Base-by-base conservation (phyloP, 495 filamentous ascomycete species). In the Hypoxylon fuscum region DNA sequence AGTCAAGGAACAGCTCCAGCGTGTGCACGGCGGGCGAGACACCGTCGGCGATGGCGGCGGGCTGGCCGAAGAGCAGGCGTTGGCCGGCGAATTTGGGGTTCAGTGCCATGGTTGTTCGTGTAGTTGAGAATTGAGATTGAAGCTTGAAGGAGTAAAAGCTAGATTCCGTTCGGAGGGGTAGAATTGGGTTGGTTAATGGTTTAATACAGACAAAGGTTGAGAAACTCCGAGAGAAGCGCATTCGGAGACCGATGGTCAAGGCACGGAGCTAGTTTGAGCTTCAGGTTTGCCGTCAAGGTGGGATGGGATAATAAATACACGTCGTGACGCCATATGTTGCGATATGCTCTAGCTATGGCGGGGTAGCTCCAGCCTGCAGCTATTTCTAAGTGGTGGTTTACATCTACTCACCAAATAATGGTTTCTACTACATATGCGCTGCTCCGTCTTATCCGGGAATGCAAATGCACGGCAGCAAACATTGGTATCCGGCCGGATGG, bases 1-100 rank as follows among this genome's bases (percentile, higher is more conserved):
- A 96, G 78, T 96, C 91, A 69, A 94, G 88, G 69, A 88, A 94
- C 15, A 94, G 62, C 73, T 94, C 90, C 21, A 94, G 74, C 0
- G 89, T 94, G 78, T 93, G 89, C 3, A 86, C 72, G 0, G 84
- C 74, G 35, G 81, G 74, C 5, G 79, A 69, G 11, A 70, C 63
- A 34, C 76, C 65, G 25, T 72, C 72, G 29, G 73, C 69, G 23
- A 79, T 69, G 23, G 59, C 7, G 20, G 62, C n/a, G 2, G 66
- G 50, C 17, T 61, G 45, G 49, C 66, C 59, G 66, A 79, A 72
- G 66, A 65, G 55, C 43, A 89, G 81, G 72, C 83, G 86, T 56
- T 91, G 87, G 57, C 87, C 91, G 2, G 81, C 84, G 76, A 91
- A 92, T 71, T 89, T 90, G 25, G 91, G 91, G 44, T 89, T 83